These are phyloP conservation scores for Xylaria sp. DNA, from an alignment of 2,329 filamentous ascomycete species.

Conservation along the genomic window DNA sequence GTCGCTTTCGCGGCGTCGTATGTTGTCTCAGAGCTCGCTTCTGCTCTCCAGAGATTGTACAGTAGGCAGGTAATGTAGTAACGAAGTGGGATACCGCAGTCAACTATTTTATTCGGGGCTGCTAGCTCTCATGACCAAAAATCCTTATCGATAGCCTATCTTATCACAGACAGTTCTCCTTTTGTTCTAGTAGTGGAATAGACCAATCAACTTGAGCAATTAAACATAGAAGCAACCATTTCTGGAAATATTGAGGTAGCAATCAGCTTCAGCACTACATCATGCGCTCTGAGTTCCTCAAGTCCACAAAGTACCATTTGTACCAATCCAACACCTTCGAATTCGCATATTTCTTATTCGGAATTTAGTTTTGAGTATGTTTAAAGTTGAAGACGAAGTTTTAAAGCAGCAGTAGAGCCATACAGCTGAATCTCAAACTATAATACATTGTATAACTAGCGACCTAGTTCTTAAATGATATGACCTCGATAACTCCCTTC, in stretches of 20 bases:
- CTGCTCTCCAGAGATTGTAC: neutral
- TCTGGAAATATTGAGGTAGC: conserved; percentile 7
- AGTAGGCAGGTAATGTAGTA: conserved; percentile 1
- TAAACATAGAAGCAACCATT: neutral
- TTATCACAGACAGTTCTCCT: conserved; percentile 2
- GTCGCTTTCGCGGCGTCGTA: neutral
- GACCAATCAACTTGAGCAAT: conserved; percentile 6
- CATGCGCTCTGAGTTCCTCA: too few relatives aligned
- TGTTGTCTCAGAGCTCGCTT: conserved; percentile 6
- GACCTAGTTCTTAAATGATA: too few relatives aligned
- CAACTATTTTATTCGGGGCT: conserved; percentile 10
- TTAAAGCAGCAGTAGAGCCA: too few relatives aligned
- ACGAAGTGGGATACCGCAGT: conserved; percentile 30
- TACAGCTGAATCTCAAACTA: too few relatives aligned
- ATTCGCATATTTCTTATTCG: too few relatives aligned
- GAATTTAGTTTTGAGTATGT: too few relatives aligned
- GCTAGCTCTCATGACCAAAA: conserved; percentile 33
- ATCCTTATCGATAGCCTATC: conserved; percentile 39
- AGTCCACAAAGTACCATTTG: too few relatives aligned
- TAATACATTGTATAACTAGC: too few relatives aligned
- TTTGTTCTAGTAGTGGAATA: neutral
- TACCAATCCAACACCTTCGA: too few relatives aligned
- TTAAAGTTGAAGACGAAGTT: too few relatives aligned
- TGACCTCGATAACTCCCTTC: too few relatives aligned
- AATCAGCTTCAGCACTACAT: too few relatives aligned